A percentile compares a stretch with the other conserved stretches of the same genome.
These are phyloP conservation scores for Craterostigma plantagineum DNA, from an alignment of 257 asterid genomes.

Conservation along the genomic window DNA sequence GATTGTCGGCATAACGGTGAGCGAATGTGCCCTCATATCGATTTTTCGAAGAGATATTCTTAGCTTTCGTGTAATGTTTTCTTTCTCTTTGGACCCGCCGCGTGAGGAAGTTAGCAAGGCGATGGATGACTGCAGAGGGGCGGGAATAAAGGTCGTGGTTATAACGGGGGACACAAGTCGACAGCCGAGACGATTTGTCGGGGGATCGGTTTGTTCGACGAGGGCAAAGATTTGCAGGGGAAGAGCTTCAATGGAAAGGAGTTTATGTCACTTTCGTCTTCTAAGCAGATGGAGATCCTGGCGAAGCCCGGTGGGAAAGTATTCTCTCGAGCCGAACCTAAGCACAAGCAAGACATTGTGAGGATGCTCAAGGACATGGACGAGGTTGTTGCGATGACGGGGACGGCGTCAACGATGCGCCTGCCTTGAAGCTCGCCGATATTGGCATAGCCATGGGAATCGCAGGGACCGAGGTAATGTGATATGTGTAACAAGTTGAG, in stretches of 20 bases:
- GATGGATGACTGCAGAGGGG: slow-evolving; percentile 59
- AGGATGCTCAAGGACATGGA: slow-evolving; percentile 72
- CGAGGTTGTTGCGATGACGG: slow-evolving; percentile 92
- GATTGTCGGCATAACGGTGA: slow-evolving; percentile 70
- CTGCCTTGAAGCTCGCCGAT: slow-evolving; percentile 83
- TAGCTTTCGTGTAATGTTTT: too few species aligned
- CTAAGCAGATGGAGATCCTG: slow-evolving; percentile 40
- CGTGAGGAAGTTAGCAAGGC: slow-evolving; percentile 73
- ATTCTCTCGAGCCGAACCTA: slow-evolving; percentile 84
- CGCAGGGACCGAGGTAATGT: slow-evolving; percentile 86
- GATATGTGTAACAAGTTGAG: too few species aligned
- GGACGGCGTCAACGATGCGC: slow-evolving; percentile 98
- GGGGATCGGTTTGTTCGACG: slow-evolving; percentile 49
- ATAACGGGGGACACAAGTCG: slow-evolving; percentile 88
- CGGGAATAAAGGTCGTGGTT: slow-evolving; percentile 81
- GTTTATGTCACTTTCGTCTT: slow-evolving; percentile 50
- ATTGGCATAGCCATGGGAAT: slow-evolving; percentile 95
- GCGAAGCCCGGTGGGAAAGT: slow-evolving; percentile 63
- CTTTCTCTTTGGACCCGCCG: slow-evolving; percentile 83
- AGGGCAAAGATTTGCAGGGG: slow-evolving; percentile 32
- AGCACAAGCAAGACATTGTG: slow-evolving; percentile 84
- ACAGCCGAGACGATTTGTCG: slow-evolving; percentile 84
- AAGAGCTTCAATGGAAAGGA: slow-evolving; percentile 73
- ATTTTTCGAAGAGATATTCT: too few species aligned
- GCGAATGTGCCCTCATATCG: slow-evolving; percentile 10